These are phyloP conservation scores for Thraustochytrium sp. DNA, from an alignment of 352 stramenopile genomes.

Conservation along the genomic window DNA sequence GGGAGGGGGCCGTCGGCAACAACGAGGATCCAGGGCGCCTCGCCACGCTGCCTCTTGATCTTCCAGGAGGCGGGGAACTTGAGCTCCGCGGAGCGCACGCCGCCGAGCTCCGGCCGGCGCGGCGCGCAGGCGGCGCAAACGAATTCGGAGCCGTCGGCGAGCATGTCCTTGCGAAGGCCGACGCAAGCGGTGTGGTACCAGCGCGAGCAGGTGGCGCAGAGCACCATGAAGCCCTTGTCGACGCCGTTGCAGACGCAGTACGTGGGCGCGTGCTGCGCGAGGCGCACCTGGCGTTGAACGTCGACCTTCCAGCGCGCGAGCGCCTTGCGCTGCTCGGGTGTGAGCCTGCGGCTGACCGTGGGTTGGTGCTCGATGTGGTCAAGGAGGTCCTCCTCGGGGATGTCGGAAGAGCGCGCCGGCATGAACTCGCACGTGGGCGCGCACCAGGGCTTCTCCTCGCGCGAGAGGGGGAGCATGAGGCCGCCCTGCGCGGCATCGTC, in stretches of 20 bases:
- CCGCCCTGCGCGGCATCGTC: neutral
- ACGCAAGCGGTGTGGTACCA: slow-evolving; percentile 23
- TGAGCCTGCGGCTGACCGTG: neutral
- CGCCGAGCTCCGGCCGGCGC: neutral
- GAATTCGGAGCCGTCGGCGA: slow-evolving; percentile 3
- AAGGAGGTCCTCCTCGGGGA: slow-evolving; percentile 25
- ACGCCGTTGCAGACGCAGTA: slow-evolving; percentile 20
- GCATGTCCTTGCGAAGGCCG: slow-evolving; percentile 32
- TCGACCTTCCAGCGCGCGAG: neutral
- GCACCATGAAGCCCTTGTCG: slow-evolving; percentile 31
- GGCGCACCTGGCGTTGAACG: neutral
- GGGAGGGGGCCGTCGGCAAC: neutral
- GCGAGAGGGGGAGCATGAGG: neutral
- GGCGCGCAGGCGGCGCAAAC: slow-evolving; percentile 1
- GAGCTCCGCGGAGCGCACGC: neutral
- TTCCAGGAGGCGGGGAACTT: neutral
- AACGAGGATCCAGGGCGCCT: slow-evolving; percentile 1
- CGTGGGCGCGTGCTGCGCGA: neutral
- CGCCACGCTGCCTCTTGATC: slow-evolving; percentile 19
- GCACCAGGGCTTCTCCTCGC: neutral
- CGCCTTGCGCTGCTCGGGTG: neutral
- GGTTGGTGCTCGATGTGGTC: neutral
- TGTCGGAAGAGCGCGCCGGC: neutral
- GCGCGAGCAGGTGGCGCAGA: neutral
- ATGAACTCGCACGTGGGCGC: slow-evolving; percentile 21